Percentiles rank a stretch among this genome's conserved stretches.
phyloP scores from a whole-genome alignment of 2,329 filamentous ascomycete species.

The Arthrobotrys entomopaga region DNA sequence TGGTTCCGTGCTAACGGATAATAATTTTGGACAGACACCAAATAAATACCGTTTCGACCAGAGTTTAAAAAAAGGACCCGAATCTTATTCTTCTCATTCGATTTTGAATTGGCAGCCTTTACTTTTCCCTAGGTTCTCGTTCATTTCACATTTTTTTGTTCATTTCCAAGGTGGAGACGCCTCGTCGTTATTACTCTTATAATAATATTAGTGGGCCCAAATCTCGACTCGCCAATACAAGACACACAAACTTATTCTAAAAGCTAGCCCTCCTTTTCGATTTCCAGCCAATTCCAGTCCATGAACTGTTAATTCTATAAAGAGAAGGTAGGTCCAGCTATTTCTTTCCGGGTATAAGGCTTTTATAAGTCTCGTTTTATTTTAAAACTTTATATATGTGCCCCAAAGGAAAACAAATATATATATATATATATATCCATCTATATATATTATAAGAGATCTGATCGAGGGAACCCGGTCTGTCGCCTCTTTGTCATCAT shows the following conservation, averaged over 20 bases:
- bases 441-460: constrained; percentile 18
- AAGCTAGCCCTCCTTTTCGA: constrained; percentile 50
- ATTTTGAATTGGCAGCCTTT: constrained; percentile 33
- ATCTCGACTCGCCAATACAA: constrained; percentile 53
- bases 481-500: constrained; percentile 6
- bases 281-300: constrained; percentile 27
- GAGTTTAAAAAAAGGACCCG: constrained; percentile 11
- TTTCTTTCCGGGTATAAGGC: constrained; percentile 42
- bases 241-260: constrained; percentile 44
- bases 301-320: constrained; percentile 53
- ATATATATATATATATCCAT: too few species aligned
- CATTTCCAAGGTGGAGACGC: constrained; percentile 55
- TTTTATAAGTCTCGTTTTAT: constrained; percentile 52
- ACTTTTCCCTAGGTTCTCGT: constrained; percentile 18
- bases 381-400: constrained; percentile 31
- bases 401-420: too few species aligned
- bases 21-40: constrained; percentile 34
- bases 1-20: constrained; percentile 53
- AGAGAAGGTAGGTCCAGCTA: constrained; percentile 52
- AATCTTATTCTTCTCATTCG: constrained; percentile 38
- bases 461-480: constrained; percentile 5
- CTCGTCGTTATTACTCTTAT: constrained; percentile 37
- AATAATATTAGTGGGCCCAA: constrained; percentile 53
- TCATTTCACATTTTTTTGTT: constrained; percentile 48
- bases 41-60: constrained; percentile 9